Evolutionary conservation across 1,284 basidiomycete species (phyloP), one percentile per base, ranked within the genome.

Genomic region (Leccinum fuscescens): DNA sequence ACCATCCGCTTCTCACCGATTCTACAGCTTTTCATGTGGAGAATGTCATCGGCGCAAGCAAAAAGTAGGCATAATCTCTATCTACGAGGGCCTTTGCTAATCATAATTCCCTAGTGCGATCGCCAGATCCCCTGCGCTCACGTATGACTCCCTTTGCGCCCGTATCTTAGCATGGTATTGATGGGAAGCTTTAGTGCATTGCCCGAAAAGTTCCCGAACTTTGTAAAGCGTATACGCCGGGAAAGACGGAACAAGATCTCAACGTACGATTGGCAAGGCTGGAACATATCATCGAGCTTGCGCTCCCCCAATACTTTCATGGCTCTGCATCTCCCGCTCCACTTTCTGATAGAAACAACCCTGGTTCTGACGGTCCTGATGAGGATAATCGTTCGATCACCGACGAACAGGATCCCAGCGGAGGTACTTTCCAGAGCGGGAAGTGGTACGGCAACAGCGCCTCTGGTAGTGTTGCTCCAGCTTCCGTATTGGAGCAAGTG

Each of bases 361-460:
- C 83, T 4, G 66, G 72, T 33, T 85, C 86, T 6, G 77, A 81
- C 6, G 67, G 71, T 14, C 72, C 68, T 4, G 89, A 90, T 55
- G 88, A 90, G 59, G 72, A 89, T 58, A 78, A 74, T 59, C 82
- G 80, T 55, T 91, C 90, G 12, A 82, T 86, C 65, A 77, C 81
- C 4, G 90, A 90, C 57, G 90, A 90, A 56, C 85, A 88, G 60
- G 89, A 91, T 66, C 82, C 86, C 3, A 83, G 80, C 63, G 85
- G 83, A 55, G 90, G 90, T n/a, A 83, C 84, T 31, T 89, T 92
- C 67, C 89, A 92, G 69, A 88, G 86, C 68, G 90, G 90, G 27
- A 88, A 86, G 71, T 92, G 91, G 90, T 92, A 86, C 66, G 90
- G 90, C n/a, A 87, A 84, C 67, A 89, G 87, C 70, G 90, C 88